A percentile compares a stretch with the other conserved stretches of the same genome.
Conservation (phyloP, 2,329 filamentous ascomycete genomes). For the Aspergillus melleus region DNA sequence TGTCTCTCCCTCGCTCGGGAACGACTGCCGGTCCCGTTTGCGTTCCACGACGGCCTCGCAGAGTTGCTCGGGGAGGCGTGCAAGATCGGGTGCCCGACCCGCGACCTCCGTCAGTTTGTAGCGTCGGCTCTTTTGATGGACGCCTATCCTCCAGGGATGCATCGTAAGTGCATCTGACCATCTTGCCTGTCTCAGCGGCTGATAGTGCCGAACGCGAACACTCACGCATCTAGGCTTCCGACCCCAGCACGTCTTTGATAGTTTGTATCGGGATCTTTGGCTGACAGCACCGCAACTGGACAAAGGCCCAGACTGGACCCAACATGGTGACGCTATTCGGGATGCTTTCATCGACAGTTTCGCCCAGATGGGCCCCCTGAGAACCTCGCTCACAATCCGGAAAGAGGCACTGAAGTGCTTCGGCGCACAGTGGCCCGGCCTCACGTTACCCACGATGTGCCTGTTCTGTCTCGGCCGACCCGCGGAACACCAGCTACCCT, state of each 20-base stretch:
- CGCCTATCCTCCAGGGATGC: constrained; percentile 23
- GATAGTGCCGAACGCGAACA: neutral
- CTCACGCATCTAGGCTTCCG: constrained; percentile 7
- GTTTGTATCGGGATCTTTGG: constrained; percentile 4
- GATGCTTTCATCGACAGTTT: neutral
- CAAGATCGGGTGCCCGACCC: neutral
- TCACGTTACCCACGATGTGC: constrained; percentile 4
- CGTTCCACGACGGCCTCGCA: neutral
- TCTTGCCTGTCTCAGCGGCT: neutral
- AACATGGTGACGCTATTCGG: constrained; percentile 1
- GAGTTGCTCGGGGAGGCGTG: constrained; percentile 3
- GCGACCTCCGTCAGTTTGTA: constrained; percentile 5
- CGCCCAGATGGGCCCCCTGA: neutral
- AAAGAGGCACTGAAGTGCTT: neutral
- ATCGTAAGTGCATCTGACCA: constrained; percentile 13
- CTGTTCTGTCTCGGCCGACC: constrained; percentile 14
- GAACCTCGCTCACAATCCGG: neutral
- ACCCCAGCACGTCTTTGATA: constrained; percentile 4
- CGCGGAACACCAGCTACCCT: constrained; percentile 20
- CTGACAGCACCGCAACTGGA: neutral
- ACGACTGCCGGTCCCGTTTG: constrained; percentile 3
- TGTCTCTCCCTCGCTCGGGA: constrained; percentile 6
- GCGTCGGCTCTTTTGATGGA: constrained; percentile 21
- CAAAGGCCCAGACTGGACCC: neutral
- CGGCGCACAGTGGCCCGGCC: neutral